Base-by-base conservation (phyloP, 306 rosid genomes). In the Hippophae gyantsensis region DNA sequence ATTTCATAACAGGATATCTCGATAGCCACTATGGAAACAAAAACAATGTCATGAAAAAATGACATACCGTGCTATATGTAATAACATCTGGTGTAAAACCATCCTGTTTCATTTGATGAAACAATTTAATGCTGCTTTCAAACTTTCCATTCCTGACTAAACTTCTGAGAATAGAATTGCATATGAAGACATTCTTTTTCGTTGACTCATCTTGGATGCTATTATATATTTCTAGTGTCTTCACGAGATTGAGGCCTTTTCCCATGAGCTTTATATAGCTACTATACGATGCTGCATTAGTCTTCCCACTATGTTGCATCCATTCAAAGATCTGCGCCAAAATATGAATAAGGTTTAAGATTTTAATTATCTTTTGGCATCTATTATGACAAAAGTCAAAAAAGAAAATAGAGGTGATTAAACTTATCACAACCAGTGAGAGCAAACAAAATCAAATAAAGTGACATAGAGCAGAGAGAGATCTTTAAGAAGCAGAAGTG, bases 41-140 rank as follows among this genome's bases (percentile, higher is more conserved):
- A 13, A n/a, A 27, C 44, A 53, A 18, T 60, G 51, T 6, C 51
- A 46, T 65, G 60, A 72, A 48, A 57, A 62, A 54, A 40, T 53
- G 50, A 13, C 86, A 76, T 83, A 90, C 98, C 66, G 82, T 83
- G 75, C 87, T 90, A 72, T 87, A 87, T n/a, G 98, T 87, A 57
- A 90, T 80, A 67, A 57, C 71, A 83, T 87, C 95, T 7, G 95
- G 92, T 47, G 61, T 74, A 42, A 85, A 71, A 63, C 92, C 95
- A 58, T 87, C 83, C 48, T 68, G 70, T 78, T 83, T 83, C 98
- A 90, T 90, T 79, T 81, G 79, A 52, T 67, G 63, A 78, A 85
- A 83, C 75, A 90, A 69, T 66, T 71, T 83, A 3, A 85, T 49
- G 69, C 92, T 68, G 32, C 76, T 58, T 50, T 81, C 84, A 57